phyloP scores from a whole-genome alignment of 768 basidiomycete genomes.

The Suillus americanus region DNA sequence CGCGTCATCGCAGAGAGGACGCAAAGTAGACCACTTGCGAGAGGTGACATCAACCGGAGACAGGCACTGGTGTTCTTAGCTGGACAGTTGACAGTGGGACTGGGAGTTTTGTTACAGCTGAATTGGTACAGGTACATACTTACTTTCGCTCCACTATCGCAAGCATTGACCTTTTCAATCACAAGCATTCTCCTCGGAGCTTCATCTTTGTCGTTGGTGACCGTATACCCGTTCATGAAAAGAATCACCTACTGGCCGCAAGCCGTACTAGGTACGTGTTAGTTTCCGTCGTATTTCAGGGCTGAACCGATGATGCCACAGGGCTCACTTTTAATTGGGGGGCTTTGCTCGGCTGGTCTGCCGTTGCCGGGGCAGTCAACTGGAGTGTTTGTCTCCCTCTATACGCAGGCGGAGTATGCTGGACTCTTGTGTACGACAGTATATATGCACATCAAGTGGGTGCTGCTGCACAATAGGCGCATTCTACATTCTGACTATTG shows the following conservation, averaged over 20 bases:
- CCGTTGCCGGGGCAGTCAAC: constrained; percentile 76
- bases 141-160: not conserved
- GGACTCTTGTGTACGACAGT: constrained; percentile 97
- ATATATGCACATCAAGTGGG: constrained; percentile 95
- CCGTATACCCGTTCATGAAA: constrained; percentile 95
- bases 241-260: constrained; percentile 97
- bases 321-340: constrained; percentile 99
- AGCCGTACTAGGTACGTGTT: constrained; percentile 76
- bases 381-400: constrained; percentile 85
- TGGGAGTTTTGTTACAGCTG: constrained; percentile 84
- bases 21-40: constrained; percentile 81
- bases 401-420: constrained; percentile 86
- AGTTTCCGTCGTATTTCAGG: not conserved
- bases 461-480: not conserved
- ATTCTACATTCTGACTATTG: not conserved
- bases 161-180: constrained; percentile 1
- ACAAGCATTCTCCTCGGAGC: constrained; percentile 88
- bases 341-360: constrained; percentile 93
- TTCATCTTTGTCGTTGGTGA: constrained; percentile 84
- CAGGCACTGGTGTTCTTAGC: constrained; percentile 85
- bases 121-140: constrained; percentile 85
- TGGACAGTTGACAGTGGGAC: constrained; percentile 75
- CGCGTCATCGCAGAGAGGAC: constrained; percentile 64
- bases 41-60: constrained; percentile 70
- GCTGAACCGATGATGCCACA: constrained; percentile 26